phyloP scores from a whole-genome alignment of 257 asterid genomes.

The Cordia subcordata region DNA sequence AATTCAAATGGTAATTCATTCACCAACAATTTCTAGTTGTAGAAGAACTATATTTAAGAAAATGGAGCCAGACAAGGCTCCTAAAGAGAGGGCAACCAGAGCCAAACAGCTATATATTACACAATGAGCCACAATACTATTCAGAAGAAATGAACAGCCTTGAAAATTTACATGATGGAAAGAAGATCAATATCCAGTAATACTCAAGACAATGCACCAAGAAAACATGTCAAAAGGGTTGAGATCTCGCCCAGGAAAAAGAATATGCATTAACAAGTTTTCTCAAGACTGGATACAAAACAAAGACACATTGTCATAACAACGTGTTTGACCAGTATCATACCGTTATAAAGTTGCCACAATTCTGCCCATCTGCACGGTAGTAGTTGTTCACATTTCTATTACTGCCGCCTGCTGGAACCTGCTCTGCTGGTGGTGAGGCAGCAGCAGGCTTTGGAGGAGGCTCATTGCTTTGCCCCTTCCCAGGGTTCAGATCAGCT shows the following conservation, averaged over 20 bases:
- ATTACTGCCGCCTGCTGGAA: conserved; percentile 39
- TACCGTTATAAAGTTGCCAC: conserved; percentile 74
- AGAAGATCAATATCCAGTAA: too few relatives aligned
- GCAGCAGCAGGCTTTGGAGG: conserved; percentile 26
- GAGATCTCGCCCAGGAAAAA: not conserved
- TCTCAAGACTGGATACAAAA: not conserved
- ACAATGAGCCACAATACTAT: too few relatives aligned
- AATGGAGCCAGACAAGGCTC: too few relatives aligned
- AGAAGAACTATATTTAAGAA: too few relatives aligned
- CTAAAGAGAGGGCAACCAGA: too few relatives aligned
- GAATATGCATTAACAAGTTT: not conserved
- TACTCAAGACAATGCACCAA: too few relatives aligned
- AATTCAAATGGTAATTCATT: too few relatives aligned
- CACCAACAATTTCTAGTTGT: too few relatives aligned
- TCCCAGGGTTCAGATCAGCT: conserved; percentile 22
- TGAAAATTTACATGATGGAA: too few relatives aligned
- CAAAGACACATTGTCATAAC: not conserved
- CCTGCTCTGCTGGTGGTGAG: conserved; percentile 31
- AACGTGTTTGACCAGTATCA: not conserved
- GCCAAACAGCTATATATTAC: too few relatives aligned
- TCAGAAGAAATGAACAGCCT: too few relatives aligned
- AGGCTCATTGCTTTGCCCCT: conserved; percentile 26
- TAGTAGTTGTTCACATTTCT: conserved; percentile 49
- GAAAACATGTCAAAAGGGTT: too few relatives aligned
- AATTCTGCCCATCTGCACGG: conserved; percentile 73